Evolutionary conservation across 176 grass and related monocot species (phyloP), one percentile per base, ranked within the genome.

Genomic region (Musa schizocarpa): DNA sequence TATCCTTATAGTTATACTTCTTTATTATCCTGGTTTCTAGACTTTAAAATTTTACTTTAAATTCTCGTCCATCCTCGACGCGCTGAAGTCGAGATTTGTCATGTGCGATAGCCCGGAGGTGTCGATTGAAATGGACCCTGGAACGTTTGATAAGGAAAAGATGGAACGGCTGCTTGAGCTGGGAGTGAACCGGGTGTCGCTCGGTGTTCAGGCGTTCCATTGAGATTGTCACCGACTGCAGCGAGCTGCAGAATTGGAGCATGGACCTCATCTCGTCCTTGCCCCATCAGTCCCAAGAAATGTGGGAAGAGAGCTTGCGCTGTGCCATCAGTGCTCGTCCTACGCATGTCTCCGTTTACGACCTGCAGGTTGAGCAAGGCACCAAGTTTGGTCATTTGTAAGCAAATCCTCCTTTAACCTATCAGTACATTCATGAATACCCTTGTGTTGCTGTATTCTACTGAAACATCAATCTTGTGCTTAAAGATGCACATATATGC

Each of bases 121-220:
- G 63, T 92, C 93, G 59, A 92, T 96, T 17, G 93, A 96, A 74
- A 96, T 92, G 93, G 87, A 96, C 68, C 89, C 89, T 2, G 85
- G 85, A 19, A 92, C 87, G 13, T 96, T 96, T 53, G 93, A 96
- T 50, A 65, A 64, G 64, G 74, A 50, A 43, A 81, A 23, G 77
- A 74, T 92, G 64, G 72, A 65, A 72, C 84, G 81, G 50, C 74
- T 92, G 56, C 64, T 96, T 1, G 85, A 87, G 12, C 72, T 83
- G 43, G 93, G 93, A 13, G 81, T 96, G 70, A 96, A 92, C 77
- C 81, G 89, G 66, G 87, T 96, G 52, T 96, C 89, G n/a, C 90
- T 92, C 17, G 87, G 85, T 4, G 87, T 92, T 65, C 89, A 92
- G 86, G 87, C 89, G 23, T 96, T 92, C 76, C 0, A 85, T 96